phyloP scores from a whole-genome alignment of 1,284 basidiomycete species.

The Boletus smithii region DNA sequence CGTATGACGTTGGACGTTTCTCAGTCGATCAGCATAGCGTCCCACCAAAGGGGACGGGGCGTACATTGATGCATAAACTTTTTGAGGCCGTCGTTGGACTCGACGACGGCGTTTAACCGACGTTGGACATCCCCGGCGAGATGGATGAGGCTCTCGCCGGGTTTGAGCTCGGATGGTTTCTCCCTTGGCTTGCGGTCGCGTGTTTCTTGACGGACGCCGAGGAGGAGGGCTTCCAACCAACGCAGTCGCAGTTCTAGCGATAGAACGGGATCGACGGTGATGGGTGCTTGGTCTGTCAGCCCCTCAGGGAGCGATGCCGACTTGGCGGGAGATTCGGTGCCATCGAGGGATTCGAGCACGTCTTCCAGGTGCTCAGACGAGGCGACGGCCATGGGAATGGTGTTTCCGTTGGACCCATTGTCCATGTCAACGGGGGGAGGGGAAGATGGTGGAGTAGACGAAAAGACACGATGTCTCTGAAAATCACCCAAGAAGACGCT shows the following conservation, averaged over 20 bases:
- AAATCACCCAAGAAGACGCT: constrained; percentile 75
- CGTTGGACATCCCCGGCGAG: constrained; percentile 60
- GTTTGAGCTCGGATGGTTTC: constrained; percentile 36
- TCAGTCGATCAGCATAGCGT: not conserved
- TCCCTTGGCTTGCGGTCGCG: constrained; percentile 32
- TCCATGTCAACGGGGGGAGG: constrained; percentile 53
- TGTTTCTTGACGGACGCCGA: constrained; percentile 56
- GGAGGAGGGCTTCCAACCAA: constrained; percentile 72
- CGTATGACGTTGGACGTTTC: too few species aligned
- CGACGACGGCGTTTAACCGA: constrained; percentile 52
- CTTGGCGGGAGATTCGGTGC: constrained; percentile 22
- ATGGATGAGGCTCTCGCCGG: constrained; percentile 52
- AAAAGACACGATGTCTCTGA: constrained; percentile 56
- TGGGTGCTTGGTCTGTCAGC: not conserved
- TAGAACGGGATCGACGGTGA: constrained; percentile 56
- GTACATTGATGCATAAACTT: constrained; percentile 72
- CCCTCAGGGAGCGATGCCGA: constrained; percentile 8
- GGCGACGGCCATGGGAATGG: constrained; percentile 20
- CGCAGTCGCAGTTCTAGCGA: constrained; percentile 69
- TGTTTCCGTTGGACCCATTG: too few species aligned
- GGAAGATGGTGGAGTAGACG: constrained; percentile 52
- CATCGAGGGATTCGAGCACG: constrained; percentile 31
- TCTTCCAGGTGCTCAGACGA: constrained; percentile 21
- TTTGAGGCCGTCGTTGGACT: constrained; percentile 64
- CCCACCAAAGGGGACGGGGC: not conserved